These are phyloP conservation scores for Fusarium compactum DNA, from an alignment of 2,329 filamentous ascomycete genomes.

Conservation along the genomic window DNA sequence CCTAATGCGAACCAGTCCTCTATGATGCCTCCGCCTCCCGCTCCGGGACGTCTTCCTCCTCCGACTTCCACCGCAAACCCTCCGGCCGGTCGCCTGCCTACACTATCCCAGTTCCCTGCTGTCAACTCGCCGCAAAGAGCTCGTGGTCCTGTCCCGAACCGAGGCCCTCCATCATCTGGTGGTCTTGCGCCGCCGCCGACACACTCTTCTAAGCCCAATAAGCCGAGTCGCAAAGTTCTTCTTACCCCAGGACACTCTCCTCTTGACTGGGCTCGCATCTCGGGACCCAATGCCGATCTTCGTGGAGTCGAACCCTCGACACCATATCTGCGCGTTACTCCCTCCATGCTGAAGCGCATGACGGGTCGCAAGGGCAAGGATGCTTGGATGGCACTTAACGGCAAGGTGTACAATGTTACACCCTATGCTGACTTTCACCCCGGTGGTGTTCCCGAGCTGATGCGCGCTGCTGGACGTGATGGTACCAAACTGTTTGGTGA, in stretches of 20 bases:
- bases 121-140: slow-evolving; percentile 65
- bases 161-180: slow-evolving; percentile 49
- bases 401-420: slow-evolving; percentile 93
- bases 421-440: slow-evolving; percentile 93
- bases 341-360: slow-evolving; percentile 79
- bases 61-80: slow-evolving; percentile 38
- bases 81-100: slow-evolving; percentile 48
- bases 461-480: slow-evolving; percentile 71
- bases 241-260: slow-evolving; percentile 93
- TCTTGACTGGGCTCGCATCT: slow-evolving; percentile 92
- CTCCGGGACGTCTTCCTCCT: slow-evolving; percentile 38
- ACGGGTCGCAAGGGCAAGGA: slow-evolving; percentile 87
- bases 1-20: slow-evolving; percentile 20
- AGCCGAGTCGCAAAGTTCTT: slow-evolving; percentile 76
- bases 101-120: slow-evolving; percentile 62
- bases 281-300: slow-evolving; percentile 72
- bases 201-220: slow-evolving; percentile 63
- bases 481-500: slow-evolving; percentile 73
- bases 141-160: slow-evolving; percentile 57
- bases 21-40: slow-evolving; percentile 50
- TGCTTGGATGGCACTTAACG: slow-evolving; percentile 90
- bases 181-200: slow-evolving; percentile 69
- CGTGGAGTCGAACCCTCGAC: slow-evolving; percentile 68
- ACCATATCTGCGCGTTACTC: slow-evolving; percentile 79
- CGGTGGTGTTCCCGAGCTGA: slow-evolving; percentile 81